Evolutionary conservation across 2,329 filamentous ascomycete genomes (phyloP), one percentile per base, ranked within the genome.

Genomic region (Penicillium sp.): DNA sequence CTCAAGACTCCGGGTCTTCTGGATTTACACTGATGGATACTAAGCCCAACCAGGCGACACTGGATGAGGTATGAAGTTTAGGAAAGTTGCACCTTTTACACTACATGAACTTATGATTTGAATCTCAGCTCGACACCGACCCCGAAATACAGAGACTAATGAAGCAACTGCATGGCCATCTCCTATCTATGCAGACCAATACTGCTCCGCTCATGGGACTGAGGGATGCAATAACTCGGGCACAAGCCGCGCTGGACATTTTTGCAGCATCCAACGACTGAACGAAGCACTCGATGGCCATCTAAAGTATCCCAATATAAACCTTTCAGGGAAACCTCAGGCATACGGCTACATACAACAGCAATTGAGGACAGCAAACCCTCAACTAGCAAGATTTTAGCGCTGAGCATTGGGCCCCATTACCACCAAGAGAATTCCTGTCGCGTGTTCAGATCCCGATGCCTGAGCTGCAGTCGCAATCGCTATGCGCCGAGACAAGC

Each of bases 101-200:
- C 2, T 14, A 37, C 40, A 42, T 0, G 8, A 29, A 18, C 48
- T 50, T 25, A 50, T 27, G 20, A 18, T 23, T 42, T n/a, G 11
- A 22, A 20, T 53, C 56, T 22, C 60, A 76, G 73, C 64, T 75
- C 45, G 72, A 73, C 26, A 54, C 60, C 14, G 75, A 78, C 54
- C 68, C 74, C 8, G 73, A 75, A 22, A 58, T 75, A 18, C 59
- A 63, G 18, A 59, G 55, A 23, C 57, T 78, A 41, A 61, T 77
- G 54, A 71, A 69, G 48, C 76, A 77, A 56, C 59, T 79, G 14
- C 72, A 72, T 50, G 72, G 66, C 33, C 76, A 79, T 67, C 68
- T 79, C 18, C 68, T 70, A 58, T 78, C 76, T 4, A 77, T 79
- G 72, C 72, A 73, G 53, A 73, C 63, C 50, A 79, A 79, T 51